A percentile compares a stretch with the other conserved stretches of the same genome.
phyloP scores from a whole-genome alignment of 352 stramenopile genomes.

The Phytopythium aichiense region DNA sequence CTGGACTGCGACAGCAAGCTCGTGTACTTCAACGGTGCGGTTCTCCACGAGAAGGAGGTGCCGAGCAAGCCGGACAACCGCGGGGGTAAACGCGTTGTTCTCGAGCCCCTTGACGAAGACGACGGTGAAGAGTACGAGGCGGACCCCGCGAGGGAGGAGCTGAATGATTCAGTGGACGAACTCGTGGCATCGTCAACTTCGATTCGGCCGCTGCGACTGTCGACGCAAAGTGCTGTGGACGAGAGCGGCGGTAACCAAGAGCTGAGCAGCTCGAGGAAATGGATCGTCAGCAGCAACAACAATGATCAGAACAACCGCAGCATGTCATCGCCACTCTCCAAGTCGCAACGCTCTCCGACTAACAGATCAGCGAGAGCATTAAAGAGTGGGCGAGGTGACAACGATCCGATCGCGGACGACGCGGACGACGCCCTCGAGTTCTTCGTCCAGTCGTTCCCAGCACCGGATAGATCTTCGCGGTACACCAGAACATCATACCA shows the following conservation, averaged over 20 bases:
- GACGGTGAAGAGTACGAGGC: background rate
- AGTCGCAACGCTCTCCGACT: background rate
- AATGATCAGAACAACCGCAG: background rate
- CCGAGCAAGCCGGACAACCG: constrained; percentile 1
- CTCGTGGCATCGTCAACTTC: constrained; percentile 2
- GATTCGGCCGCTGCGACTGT: background rate
- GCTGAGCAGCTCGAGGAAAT: background rate
- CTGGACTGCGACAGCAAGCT: constrained; percentile 53
- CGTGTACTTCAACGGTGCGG: constrained; percentile 44
- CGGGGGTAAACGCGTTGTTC: background rate
- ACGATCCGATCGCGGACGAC: constrained; percentile 6
- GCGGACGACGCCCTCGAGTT: constrained; percentile 32
- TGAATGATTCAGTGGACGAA: constrained; percentile 17
- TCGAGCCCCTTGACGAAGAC: constrained; percentile 7
- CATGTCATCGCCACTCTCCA: no score
- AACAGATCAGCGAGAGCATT: background rate
- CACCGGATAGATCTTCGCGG: constrained; percentile 4
- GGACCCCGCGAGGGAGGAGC: background rate
- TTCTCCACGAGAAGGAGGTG: constrained; percentile 9
- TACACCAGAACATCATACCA: constrained; percentile 1
- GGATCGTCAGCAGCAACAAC: background rate
- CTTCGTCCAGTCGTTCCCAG: constrained; percentile 18
- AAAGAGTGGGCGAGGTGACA: background rate
- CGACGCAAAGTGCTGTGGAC: background rate
- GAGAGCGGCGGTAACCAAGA: background rate